A percentile compares a stretch with the other conserved stretches of the same genome.
Evolutionary conservation across 352 stramenopile genomes (phyloP).

Genomic region (Blastocystis hominis): DNA sequence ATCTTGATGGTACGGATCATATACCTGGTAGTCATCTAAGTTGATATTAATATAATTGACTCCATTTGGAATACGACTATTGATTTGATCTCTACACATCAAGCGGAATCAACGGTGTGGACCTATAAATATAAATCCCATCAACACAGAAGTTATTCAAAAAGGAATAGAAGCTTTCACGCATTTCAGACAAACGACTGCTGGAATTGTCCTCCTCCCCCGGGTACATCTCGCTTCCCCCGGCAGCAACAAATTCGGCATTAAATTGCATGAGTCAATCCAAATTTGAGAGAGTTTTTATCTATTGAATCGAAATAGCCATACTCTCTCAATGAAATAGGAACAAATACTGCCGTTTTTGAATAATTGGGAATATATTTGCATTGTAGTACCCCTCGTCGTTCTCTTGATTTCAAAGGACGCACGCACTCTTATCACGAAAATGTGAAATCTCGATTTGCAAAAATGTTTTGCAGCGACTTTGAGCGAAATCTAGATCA

Average conservation of each 20-base stretch:
- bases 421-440: too few relatives aligned
- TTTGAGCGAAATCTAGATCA: too few relatives aligned
- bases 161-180: slow-evolving; percentile 13
- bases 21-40: slow-evolving; percentile 44
- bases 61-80: slow-evolving; percentile 33
- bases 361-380: not conserved
- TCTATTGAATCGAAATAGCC: not conserved
- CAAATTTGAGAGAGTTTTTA: not conserved
- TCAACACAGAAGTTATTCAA: slow-evolving; percentile 14
- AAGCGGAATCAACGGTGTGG: not conserved
- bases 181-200: not conserved
- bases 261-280: slow-evolving; percentile 32
- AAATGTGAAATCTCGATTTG: too few relatives aligned
- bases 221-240: slow-evolving; percentile 11
- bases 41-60: slow-evolving; percentile 5
- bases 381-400: too few relatives aligned
- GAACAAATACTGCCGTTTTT: not conserved
- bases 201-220: not conserved
- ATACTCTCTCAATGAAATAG: not conserved
- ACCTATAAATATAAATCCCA: slow-evolving; percentile 14
- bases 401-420: too few relatives aligned
- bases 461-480: too few relatives aligned
- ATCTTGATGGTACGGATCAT: slow-evolving; percentile 21
- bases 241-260: slow-evolving; percentile 10
- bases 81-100: slow-evolving; percentile 31